Evolutionary conservation across 108 stramenopile genomes (phyloP), one percentile per base, ranked within the genome.

Genomic region (Poteriospumella lacustris): DNA sequence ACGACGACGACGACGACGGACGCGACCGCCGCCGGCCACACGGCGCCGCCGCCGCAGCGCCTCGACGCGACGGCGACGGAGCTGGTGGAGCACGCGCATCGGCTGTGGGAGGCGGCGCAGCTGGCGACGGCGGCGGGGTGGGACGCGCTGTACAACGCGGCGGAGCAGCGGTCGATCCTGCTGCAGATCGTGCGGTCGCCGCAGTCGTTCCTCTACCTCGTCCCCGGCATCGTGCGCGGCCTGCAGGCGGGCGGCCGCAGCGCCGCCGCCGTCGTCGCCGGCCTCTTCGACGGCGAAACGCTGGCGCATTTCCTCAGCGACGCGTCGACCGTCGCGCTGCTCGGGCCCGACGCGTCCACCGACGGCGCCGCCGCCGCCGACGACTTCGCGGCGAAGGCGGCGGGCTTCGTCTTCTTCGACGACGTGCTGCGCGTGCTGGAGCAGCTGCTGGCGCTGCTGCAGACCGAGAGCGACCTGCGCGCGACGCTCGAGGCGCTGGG

Each of bases 1-100:
- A 67, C 40, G 64, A 67, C 19, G 64, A 67, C 64, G 64, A 67
- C 40, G 64, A 67, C 12, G 64, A 67, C 64, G 19, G 64, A 15
- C 64, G 64, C 9, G 40, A 19, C 9, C 15, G 64, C 9, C 15
- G 64, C 9, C 19, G 64, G 19, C 12, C 12, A 67, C 19, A 19
- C 9, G 36, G 64, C 9, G 36, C 12, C 9, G 36, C 15, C n/a
- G n/a, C n/a, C n/a, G n/a, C n/a, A n/a, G n/a, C n/a, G n/a, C n/a
- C n/a, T n/a, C n/a, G n/a, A n/a, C n/a, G 40, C 19, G 64, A 67
- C 9, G 39, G 40, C 9, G 36, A 9, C 9, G 64, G 64, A 41
- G 64, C 47, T 15, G 47, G 47, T 52, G 47, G 47, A 52, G 47
- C 15, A 52, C 15, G 19, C 15, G 15, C 19, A 67, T 41, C 19